Evolutionary conservation across 2,329 filamentous ascomycete genomes (phyloP).

Genomic region (Aspergillus carbonarius): DNA sequence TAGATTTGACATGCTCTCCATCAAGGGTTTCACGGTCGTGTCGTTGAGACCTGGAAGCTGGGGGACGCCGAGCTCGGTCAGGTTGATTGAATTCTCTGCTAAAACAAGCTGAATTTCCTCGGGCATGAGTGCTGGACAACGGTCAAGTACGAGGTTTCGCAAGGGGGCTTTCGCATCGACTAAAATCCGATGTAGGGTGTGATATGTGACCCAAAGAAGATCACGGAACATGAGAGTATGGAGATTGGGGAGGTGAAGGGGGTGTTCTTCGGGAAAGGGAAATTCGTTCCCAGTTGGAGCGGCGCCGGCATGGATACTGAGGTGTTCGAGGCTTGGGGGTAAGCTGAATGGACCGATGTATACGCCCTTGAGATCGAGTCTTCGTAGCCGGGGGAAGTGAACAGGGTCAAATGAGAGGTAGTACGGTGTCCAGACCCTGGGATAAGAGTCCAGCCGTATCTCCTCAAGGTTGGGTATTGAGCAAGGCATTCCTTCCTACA

Average conservation of each 20-base stretch:
- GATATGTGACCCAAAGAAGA: slow-evolving; percentile 22
- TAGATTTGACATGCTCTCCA: slow-evolving; percentile 26
- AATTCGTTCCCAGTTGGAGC: slow-evolving; percentile 11
- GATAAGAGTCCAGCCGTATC: slow-evolving; percentile 31
- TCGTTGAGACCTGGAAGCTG: slow-evolving; percentile 30
- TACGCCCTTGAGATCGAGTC: slow-evolving; percentile 30
- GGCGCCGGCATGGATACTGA: slow-evolving; percentile 28
- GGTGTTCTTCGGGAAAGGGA: slow-evolving; percentile 10
- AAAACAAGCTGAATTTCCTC: slow-evolving; percentile 19
- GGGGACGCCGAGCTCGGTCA: slow-evolving; percentile 33
- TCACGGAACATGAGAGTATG: slow-evolving; percentile 31
- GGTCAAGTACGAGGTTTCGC: slow-evolving; percentile 27
- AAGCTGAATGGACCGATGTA: slow-evolving; percentile 23
- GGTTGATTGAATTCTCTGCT: slow-evolving; percentile 12
- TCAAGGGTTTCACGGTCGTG: slow-evolving; percentile 16
- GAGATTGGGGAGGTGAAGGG: slow-evolving; percentile 26
- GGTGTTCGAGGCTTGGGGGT: slow-evolving; percentile 29
- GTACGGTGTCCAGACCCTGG: slow-evolving; percentile 19
- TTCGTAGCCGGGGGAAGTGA: slow-evolving; percentile 25
- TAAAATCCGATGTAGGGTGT: slow-evolving; percentile 19
- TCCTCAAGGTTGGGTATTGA: slow-evolving; percentile 34
- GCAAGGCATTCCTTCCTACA: slow-evolving; percentile 15
- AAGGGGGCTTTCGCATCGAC: slow-evolving; percentile 22
- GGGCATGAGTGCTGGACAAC: slow-evolving; percentile 24
- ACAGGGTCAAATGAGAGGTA: slow-evolving; percentile 15